Percentiles rank a stretch among this genome's conserved stretches.
Evolutionary conservation across 176 grass and related monocot genomes (phyloP).

Genomic region (Lolium rigidum): DNA sequence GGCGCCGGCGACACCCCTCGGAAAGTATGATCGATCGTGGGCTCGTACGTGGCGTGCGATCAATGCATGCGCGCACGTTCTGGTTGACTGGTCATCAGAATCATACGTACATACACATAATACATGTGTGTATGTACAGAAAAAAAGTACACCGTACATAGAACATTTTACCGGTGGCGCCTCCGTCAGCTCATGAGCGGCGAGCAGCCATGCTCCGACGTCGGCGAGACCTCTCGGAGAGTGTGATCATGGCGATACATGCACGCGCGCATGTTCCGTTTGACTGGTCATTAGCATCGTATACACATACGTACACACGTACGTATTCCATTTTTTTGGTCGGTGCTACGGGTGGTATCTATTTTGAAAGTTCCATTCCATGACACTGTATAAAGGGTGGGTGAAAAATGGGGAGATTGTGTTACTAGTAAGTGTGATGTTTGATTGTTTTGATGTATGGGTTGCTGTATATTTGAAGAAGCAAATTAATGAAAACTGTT

Average conservation of each 20-base stretch:
- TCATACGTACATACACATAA: no score
- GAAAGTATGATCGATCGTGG: no score
- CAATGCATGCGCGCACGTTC: conserved; percentile 14
- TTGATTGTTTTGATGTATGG: conserved; percentile 10
- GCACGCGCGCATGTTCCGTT: conserved; percentile 24
- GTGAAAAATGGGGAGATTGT: background rate
- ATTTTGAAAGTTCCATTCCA: conserved; percentile 27
- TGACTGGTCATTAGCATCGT: background rate
- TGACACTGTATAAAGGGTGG: background rate
- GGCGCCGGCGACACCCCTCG: no score
- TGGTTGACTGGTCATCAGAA: no score
- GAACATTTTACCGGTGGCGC: conserved; percentile 49
- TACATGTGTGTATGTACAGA: no score
- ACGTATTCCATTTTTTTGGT: background rate
- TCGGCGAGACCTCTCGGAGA: conserved; percentile 39
- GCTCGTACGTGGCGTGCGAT: no score
- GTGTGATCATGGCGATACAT: conserved; percentile 23
- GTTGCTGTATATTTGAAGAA: background rate
- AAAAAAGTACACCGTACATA: no score
- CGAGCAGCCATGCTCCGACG: background rate
- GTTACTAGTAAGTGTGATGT: background rate
- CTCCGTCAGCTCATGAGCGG: conserved; percentile 56
- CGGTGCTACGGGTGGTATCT: conserved; percentile 29
- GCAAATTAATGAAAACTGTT: background rate
- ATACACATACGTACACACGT: background rate